These are phyloP conservation scores for Suhomyces wounanorum DNA, from an alignment of 1,139 yeast species.

Conservation along the genomic window DNA sequence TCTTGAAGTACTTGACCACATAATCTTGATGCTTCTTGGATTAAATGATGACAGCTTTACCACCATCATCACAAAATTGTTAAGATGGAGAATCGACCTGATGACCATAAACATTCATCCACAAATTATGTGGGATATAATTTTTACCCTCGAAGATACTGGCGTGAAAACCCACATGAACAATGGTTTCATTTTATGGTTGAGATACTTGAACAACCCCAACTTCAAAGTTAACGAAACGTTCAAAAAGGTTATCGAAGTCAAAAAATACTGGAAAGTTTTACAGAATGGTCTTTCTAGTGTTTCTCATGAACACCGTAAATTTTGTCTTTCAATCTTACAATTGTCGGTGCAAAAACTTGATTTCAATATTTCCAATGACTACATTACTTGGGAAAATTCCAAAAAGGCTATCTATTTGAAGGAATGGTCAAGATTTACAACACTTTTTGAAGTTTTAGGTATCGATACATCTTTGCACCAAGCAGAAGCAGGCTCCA, in stretches of 20 bases:
- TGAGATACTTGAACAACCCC: constrained; percentile 45
- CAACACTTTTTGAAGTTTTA: constrained; percentile 75
- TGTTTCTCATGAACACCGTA: constrained; percentile 67
- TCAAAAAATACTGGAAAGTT: constrained; percentile 54
- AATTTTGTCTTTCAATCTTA: constrained; percentile 68
- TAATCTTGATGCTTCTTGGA: constrained; percentile 34
- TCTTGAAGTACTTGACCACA: constrained; percentile 22
- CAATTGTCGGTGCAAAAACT: constrained; percentile 59
- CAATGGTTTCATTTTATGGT: constrained; percentile 56
- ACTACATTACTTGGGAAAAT: constrained; percentile 51
- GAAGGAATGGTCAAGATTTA: constrained; percentile 69
- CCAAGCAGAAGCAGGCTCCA: constrained; percentile 78
- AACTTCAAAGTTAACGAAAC: constrained; percentile 19
- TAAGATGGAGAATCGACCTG: constrained; percentile 51
- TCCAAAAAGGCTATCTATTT: constrained; percentile 31
- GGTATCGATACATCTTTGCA: constrained; percentile 86
- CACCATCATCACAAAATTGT: constrained; percentile 33
- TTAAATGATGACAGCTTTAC: constrained; percentile 37
- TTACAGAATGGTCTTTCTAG: constrained; percentile 61
- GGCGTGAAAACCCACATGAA: constrained; percentile 34
- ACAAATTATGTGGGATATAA: constrained; percentile 45
- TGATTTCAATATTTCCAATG: constrained; percentile 37
- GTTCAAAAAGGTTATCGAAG: constrained; percentile 38
- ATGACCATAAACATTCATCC: constrained; percentile 26
- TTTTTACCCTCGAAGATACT: constrained; percentile 38